Evolutionary conservation across 345 rosid genomes (phyloP).

Genomic region (Lepidium sativum): DNA sequence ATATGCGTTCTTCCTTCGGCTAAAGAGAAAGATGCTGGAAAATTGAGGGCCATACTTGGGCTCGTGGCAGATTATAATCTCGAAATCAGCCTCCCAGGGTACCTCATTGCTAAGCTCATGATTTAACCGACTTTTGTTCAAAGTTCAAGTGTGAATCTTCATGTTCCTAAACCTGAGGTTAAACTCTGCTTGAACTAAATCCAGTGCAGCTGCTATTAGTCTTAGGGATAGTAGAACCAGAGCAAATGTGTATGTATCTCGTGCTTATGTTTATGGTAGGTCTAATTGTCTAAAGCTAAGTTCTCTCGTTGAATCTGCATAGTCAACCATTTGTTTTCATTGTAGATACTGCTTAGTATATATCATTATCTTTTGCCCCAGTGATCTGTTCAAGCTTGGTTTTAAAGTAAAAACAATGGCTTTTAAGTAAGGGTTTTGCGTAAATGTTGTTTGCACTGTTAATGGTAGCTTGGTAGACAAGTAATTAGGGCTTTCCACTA

Average conservation of each 20-base stretch:
- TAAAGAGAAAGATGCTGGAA: conserved; percentile 7
- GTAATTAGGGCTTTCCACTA: not conserved
- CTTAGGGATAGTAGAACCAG: not conserved
- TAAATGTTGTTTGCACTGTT: not conserved
- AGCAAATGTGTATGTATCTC: not conserved
- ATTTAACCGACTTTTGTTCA: not conserved
- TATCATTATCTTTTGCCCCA: not conserved
- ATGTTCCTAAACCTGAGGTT: not conserved
- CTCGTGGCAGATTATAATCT: conserved; percentile 12
- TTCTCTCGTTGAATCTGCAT: not conserved
- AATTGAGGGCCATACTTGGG: conserved; percentile 14
- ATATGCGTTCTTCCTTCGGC: not conserved
- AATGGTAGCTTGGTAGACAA: not conserved
- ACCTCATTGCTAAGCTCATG: conserved; percentile 14
- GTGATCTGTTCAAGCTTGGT: not conserved
- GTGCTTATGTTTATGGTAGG: not conserved
- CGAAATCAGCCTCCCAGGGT: conserved; percentile 4
- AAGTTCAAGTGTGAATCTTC: not conserved
- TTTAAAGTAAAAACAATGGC: not conserved
- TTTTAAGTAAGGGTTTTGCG: not conserved
- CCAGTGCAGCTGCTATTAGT: not conserved
- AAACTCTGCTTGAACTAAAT: not conserved
- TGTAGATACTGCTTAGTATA: not conserved
- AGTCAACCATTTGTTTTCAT: not conserved
- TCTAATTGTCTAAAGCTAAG: not conserved